Evolutionary conservation across 129 eudicot genomes (phyloP).

Genomic region (Ambrosia artemisiifolia): DNA sequence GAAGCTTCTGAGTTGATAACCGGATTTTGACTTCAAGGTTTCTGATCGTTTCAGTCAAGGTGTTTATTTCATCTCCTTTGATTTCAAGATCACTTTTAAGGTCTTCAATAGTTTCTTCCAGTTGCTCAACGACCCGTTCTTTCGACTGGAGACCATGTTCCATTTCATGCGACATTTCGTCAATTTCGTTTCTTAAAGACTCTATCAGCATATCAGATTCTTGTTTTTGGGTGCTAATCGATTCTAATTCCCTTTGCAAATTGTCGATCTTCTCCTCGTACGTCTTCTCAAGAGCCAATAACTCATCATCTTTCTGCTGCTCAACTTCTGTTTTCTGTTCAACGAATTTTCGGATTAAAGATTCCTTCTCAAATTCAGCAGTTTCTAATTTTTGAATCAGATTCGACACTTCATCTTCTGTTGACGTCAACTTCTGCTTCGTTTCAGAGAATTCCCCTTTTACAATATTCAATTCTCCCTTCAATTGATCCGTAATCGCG

Average conservation of each 20-base stretch:
- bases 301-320: slow-evolving; percentile 52
- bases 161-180: slow-evolving; percentile 39
- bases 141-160: slow-evolving; percentile 32
- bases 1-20: slow-evolving; percentile 74
- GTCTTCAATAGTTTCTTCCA: slow-evolving; percentile 69
- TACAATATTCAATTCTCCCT: slow-evolving; percentile 36
- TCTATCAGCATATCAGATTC: slow-evolving; percentile 42
- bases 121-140: slow-evolving; percentile 35
- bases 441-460: slow-evolving; percentile 23
- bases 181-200: slow-evolving; percentile 33
- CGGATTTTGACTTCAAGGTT: slow-evolving; percentile 79
- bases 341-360: slow-evolving; percentile 24
- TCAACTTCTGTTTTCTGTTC: slow-evolving; percentile 48
- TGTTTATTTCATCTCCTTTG: slow-evolving; percentile 64
- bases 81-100: slow-evolving; percentile 68
- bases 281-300: slow-evolving; percentile 51
- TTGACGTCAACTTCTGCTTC: slow-evolving; percentile 30
- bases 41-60: slow-evolving; percentile 55
- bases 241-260: slow-evolving; percentile 41
- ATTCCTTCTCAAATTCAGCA: slow-evolving; percentile 46
- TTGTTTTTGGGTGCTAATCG: slow-evolving; percentile 34
- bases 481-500: slow-evolving; percentile 31
- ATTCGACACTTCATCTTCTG: slow-evolving; percentile 43
- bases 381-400: slow-evolving; percentile 38
- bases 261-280: slow-evolving; percentile 38